Base-by-base conservation (phyloP, 345 rosid genomes). In the Crucihimalaya himalaica region DNA sequence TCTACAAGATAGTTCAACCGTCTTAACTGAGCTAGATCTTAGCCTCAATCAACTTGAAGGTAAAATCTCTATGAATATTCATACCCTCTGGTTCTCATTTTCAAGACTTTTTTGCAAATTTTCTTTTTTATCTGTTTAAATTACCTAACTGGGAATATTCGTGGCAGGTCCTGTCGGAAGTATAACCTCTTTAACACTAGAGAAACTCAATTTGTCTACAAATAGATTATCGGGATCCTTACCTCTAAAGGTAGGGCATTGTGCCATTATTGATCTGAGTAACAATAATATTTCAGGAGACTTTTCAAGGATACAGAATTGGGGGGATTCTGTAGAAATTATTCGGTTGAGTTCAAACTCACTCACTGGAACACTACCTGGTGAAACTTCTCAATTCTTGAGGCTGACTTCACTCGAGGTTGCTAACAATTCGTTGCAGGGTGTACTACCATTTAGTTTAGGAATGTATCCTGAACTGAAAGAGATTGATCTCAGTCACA, bases 31-130 rank as follows among this genome's bases (percentile, higher is more conserved):
- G 72, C 83, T 93, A 56, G 97, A 93, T 81, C 93, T 93, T 68
- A 85, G 97, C 86, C 80, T 47, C 65, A 89, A 93, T 78, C 90
- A 80, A 72, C 84, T 93, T 10, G 87, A 86, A 85, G 98, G 98
- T 90, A 88, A 28, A 28, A 14, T 23, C 1, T 61, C 16, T 57
- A 28, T 42, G 54, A 50, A 45, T 16, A 16, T 45, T 1, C 50
- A 16, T 16, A n/a, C 50, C 20, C 20, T n/a, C 18, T 45, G 34
- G 43, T 37, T 31, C 37, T 74, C 35, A 6, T 46, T 58, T 45
- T 15, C 47, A 52, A 28, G 11, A 23, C 21, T 11, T 29, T 72
- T 55, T 51, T n/a, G 15, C 15, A 39, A 28, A 28, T 62, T n/a
- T 34, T 65, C 11, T 66, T 43, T 34, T 9, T 13, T 16, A 6